Evolutionary conservation across 345 rosid species (phyloP).

Genomic region (Salix brachista): DNA sequence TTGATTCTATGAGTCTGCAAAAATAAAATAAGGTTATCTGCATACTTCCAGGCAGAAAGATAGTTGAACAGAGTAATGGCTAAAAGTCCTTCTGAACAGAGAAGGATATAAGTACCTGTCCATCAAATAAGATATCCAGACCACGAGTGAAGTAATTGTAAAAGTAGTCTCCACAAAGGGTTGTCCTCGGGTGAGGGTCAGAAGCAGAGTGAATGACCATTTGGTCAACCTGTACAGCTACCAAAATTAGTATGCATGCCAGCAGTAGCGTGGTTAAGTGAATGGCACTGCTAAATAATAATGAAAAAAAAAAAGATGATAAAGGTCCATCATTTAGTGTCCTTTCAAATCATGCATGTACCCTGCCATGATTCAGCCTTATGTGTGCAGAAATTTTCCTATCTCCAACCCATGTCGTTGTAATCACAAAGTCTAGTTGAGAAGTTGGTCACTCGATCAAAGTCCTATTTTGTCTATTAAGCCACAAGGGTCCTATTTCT

Average conservation of each 20-base stretch:
- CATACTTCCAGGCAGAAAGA: constrained; percentile 1
- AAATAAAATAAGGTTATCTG: constrained; percentile 12
- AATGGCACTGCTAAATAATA: neutral
- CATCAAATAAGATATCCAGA: constrained; percentile 90
- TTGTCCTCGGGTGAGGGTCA: constrained; percentile 77
- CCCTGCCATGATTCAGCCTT: neutral
- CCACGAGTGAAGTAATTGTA: constrained; percentile 96
- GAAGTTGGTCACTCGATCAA: neutral
- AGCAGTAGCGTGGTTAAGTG: neutral
- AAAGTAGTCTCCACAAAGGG: constrained; percentile 93
- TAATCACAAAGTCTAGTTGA: neutral
- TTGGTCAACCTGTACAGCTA: constrained; percentile 72
- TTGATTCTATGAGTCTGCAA: constrained; percentile 85
- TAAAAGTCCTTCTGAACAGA: neutral
- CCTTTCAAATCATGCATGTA: neutral
- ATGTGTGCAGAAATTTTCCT: neutral
- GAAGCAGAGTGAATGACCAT: constrained; percentile 96
- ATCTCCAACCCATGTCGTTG: neutral
- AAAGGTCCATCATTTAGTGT: neutral
- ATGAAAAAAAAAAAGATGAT: neutral
- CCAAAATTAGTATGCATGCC: constrained; percentile 14
- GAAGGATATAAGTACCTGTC: constrained; percentile 51
- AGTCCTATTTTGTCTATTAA: neutral
- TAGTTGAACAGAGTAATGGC: neutral
- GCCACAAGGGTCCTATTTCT: neutral